Evolutionary conservation across 345 rosid species (phyloP).

Genomic region (Physaria fendleri): DNA sequence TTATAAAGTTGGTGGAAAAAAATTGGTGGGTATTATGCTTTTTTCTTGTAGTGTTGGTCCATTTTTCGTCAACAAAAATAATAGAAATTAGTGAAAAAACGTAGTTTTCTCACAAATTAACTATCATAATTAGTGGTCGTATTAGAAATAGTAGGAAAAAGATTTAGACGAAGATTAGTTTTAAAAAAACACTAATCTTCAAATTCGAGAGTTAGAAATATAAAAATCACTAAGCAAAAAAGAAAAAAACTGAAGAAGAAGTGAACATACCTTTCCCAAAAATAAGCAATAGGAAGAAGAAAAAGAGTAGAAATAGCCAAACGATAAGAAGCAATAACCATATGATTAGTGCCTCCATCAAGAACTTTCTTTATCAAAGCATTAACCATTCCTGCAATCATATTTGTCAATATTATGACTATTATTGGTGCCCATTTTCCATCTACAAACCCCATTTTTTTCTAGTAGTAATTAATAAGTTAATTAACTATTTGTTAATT

Average conservation of each 20-base stretch:
- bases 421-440: slow-evolving; percentile 44
- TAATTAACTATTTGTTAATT: background rate
- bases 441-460: slow-evolving; percentile 26
- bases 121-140: too few relatives aligned
- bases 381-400: slow-evolving; percentile 35
- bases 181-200: too few relatives aligned
- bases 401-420: slow-evolving; percentile 28
- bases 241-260: background rate
- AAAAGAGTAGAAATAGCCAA: slow-evolving; percentile 42
- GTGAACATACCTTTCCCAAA: slow-evolving; percentile 43
- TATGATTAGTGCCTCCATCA: slow-evolving; percentile 46
- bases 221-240: background rate
- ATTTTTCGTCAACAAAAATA: too few relatives aligned
- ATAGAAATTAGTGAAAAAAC: too few relatives aligned
- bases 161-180: too few relatives aligned
- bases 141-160: too few relatives aligned
- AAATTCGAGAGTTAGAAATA: too few relatives aligned
- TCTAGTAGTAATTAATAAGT: background rate
- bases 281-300: slow-evolving; percentile 50
- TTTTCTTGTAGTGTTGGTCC: too few relatives aligned
- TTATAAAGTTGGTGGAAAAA: too few relatives aligned
- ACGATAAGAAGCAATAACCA: slow-evolving; percentile 55
- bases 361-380: slow-evolving; percentile 54
- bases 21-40: too few relatives aligned
- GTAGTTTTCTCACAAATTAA: too few relatives aligned